Evolutionary conservation across 2,329 filamentous ascomycete genomes (phyloP).

Genomic region (Hymenoscyphus albidus): DNA sequence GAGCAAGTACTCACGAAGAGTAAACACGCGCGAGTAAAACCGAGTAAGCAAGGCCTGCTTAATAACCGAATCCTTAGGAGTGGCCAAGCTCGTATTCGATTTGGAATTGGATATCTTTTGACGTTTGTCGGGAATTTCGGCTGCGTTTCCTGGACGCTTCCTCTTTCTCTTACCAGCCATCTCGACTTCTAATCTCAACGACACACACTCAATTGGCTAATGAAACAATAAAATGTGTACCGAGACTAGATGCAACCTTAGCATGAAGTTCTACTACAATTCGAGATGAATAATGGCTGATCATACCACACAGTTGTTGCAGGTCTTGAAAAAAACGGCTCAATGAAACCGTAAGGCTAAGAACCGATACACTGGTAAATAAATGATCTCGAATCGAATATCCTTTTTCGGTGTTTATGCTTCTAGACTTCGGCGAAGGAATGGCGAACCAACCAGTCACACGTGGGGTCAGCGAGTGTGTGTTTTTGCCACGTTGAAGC

Average conservation of each 20-base stretch:
- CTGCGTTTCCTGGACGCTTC: slow-evolving; percentile 19
- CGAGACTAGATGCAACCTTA: not conserved
- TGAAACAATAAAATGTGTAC: not conserved
- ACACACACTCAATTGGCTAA: not conserved
- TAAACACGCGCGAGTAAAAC: slow-evolving; percentile 63
- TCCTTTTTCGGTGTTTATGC: not conserved
- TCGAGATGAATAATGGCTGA: not conserved
- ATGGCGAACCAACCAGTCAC: not conserved
- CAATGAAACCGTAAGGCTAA: not conserved
- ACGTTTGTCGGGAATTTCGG: slow-evolving; percentile 29
- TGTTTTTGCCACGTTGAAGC: not conserved
- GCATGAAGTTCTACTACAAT: not conserved
- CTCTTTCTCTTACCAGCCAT: slow-evolving; percentile 45
- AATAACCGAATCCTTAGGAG: slow-evolving; percentile 25
- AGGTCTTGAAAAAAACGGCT: not conserved
- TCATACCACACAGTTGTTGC: not conserved
- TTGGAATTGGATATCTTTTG: slow-evolving; percentile 22
- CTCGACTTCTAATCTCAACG: not conserved
- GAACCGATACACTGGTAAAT: not conserved
- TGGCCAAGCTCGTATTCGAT: not conserved
- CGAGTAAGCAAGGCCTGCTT: slow-evolving; percentile 62
- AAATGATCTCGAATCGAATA: not conserved
- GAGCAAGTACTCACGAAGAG: slow-evolving; percentile 68
- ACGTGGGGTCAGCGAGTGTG: not conserved
- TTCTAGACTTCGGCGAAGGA: not conserved